Conservation (phyloP, 805 yeast genomes). For the Kurtzmaniella cleridarum region DNA sequence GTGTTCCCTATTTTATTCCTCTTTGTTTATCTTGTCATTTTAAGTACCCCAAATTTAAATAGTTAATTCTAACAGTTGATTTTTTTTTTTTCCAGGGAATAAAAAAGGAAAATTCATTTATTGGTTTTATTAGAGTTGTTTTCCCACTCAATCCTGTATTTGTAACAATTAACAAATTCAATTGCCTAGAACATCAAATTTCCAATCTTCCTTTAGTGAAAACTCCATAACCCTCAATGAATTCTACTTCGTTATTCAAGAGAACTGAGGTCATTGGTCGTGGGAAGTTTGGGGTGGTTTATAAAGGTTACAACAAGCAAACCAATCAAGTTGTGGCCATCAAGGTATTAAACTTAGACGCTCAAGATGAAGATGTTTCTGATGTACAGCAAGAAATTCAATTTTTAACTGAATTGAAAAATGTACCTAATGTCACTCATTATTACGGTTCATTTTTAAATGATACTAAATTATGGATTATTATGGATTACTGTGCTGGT, state of each 20-base stretch:
- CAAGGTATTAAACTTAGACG: slow-evolving; percentile 86
- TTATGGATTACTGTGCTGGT: slow-evolving; percentile 97
- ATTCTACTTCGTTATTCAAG: slow-evolving; percentile 43
- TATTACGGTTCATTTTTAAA: slow-evolving; percentile 84
- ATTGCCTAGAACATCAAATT: too few species aligned
- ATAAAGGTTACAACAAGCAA: slow-evolving; percentile 69
- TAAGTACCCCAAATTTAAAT: too few species aligned
- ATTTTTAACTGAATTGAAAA: slow-evolving; percentile 74
- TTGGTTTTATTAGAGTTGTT: too few species aligned
- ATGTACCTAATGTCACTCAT: slow-evolving; percentile 86
- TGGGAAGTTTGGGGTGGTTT: slow-evolving; percentile 96
- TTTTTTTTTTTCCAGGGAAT: too few species aligned
- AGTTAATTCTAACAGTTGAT: too few species aligned
- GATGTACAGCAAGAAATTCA: slow-evolving; percentile 94
- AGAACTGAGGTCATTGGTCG: slow-evolving; percentile 90
- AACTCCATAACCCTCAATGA: slow-evolving; percentile 5
- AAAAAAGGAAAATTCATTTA: too few species aligned
- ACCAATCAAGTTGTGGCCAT: slow-evolving; percentile 85
- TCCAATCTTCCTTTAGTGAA: too few species aligned
- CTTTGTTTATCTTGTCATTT: too few species aligned
- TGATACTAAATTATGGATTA: slow-evolving; percentile 93
- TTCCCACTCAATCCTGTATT: too few species aligned
- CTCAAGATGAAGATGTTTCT: slow-evolving; percentile 87
- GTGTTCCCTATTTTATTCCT: too few species aligned
- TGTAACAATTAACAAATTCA: too few species aligned